These are phyloP conservation scores for Boletus rubroflammeus DNA, from an alignment of 768 basidiomycete species.

Conservation along the genomic window DNA sequence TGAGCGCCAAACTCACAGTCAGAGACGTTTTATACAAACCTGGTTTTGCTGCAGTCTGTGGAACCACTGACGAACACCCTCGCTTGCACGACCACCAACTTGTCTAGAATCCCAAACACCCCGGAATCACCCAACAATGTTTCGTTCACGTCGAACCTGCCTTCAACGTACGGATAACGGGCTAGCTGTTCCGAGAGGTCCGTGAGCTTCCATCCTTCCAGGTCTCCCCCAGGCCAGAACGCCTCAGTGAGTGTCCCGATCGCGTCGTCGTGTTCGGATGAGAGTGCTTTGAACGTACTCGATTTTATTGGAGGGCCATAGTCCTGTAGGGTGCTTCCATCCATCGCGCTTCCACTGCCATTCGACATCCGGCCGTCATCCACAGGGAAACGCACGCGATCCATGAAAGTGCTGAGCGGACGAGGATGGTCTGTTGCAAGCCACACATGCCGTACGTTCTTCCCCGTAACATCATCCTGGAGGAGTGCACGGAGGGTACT, in stretches of 20 bases:
- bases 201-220: constrained; percentile 41
- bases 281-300: constrained; percentile 46
- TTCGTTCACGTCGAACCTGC: constrained; percentile 19
- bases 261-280: constrained; percentile 43
- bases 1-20: neutral
- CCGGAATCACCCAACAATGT: constrained; percentile 47
- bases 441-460: constrained; percentile 43
- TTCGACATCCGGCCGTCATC: neutral
- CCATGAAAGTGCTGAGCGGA: neutral
- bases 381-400: constrained; percentile 14
- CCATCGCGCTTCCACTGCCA: neutral
- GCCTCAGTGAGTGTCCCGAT: constrained; percentile 41
- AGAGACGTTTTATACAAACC: constrained; percentile 30
- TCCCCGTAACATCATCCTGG: constrained; percentile 26
- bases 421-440: constrained; percentile 54
- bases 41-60: constrained; percentile 43
- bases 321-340: neutral
- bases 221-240: constrained; percentile 40
- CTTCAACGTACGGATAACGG: constrained; percentile 21
- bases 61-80: constrained; percentile 49
- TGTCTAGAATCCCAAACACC: constrained; percentile 53
- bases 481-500: constrained; percentile 38
- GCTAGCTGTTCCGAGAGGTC: constrained; percentile 39
- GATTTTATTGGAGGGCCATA: constrained; percentile 29
- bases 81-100: constrained; percentile 48